Conservation (phyloP, 2,329 filamentous ascomycete genomes). For the Colletotrichum cordylinicola region DNA sequence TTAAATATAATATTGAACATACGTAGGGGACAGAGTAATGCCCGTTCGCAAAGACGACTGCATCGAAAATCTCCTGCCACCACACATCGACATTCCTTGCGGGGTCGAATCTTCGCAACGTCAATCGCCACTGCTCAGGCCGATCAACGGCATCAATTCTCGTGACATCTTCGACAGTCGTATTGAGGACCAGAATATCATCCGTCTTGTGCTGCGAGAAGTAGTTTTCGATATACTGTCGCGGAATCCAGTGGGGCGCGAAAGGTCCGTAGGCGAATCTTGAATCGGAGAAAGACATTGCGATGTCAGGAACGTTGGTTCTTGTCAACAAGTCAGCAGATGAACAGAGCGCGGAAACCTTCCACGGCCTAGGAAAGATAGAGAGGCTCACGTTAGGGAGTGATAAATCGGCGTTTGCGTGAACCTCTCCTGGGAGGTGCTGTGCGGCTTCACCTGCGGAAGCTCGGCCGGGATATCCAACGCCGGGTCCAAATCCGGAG, state of each 20-base stretch:
- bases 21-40: slow-evolving; percentile 53
- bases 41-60: slow-evolving; percentile 47
- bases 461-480: slow-evolving; percentile 48
- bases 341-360: fast-evolving
- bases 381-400: slow-evolving; percentile 49
- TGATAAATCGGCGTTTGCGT: slow-evolving; percentile 56
- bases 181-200: slow-evolving; percentile 50
- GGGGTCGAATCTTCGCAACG: slow-evolving; percentile 50
- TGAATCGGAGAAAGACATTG: slow-evolving; percentile 60
- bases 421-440: slow-evolving; percentile 46
- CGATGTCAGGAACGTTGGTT: slow-evolving; percentile 62
- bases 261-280: slow-evolving; percentile 62
- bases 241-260: slow-evolving; percentile 58
- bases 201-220: slow-evolving; percentile 57
- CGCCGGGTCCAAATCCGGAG: slow-evolving; percentile 50
- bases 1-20: slow-evolving; percentile 18
- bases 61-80: slow-evolving; percentile 59
- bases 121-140: slow-evolving; percentile 48
- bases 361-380: not conserved
- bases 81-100: slow-evolving; percentile 51
- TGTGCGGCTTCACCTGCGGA: slow-evolving; percentile 44
- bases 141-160: slow-evolving; percentile 27
- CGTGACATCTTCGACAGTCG: slow-evolving; percentile 56
- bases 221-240: slow-evolving; percentile 62
- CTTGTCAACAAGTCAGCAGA: slow-evolving; percentile 27